Conservation (phyloP, 176 grass and related monocot genomes). For the Carex parvula region DNA sequence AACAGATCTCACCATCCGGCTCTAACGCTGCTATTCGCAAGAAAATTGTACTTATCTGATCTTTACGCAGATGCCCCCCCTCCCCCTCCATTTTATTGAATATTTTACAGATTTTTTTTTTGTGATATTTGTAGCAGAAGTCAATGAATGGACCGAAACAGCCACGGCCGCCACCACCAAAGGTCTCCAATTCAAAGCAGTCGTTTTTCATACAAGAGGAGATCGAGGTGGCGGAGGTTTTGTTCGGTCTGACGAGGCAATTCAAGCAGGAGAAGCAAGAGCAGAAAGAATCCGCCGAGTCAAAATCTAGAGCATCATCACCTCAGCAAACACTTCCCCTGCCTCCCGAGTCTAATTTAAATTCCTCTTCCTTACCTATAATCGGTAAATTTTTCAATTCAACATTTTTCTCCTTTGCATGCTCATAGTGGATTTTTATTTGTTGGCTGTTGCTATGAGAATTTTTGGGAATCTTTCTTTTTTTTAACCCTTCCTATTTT, state of each 20-base stretch:
- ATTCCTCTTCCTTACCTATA: constrained; percentile 37
- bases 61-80: neutral
- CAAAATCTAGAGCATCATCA: constrained; percentile 64
- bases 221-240: constrained; percentile 97
- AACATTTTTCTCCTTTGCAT: neutral
- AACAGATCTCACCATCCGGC: constrained; percentile 69
- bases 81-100: neutral
- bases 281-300: constrained; percentile 41
- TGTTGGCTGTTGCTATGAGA: neutral
- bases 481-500: neutral
- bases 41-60: constrained; percentile 44
- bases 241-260: constrained; percentile 86
- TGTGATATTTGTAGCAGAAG: constrained; percentile 45
- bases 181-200: constrained; percentile 51
- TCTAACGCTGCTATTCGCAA: constrained; percentile 62
- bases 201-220: constrained; percentile 89
- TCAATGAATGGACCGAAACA: constrained; percentile 36
- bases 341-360: constrained; percentile 49
- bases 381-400: constrained; percentile 34
- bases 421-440: neutral
- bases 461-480: constrained; percentile 3
- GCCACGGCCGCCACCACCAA: constrained; percentile 34
- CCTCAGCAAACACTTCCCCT: constrained; percentile 46
- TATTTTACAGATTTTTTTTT: constrained; percentile 13
- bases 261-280: constrained; percentile 68